phyloP scores from a whole-genome alignment of 441 rosid species.

The Populus hybrid region DNA sequence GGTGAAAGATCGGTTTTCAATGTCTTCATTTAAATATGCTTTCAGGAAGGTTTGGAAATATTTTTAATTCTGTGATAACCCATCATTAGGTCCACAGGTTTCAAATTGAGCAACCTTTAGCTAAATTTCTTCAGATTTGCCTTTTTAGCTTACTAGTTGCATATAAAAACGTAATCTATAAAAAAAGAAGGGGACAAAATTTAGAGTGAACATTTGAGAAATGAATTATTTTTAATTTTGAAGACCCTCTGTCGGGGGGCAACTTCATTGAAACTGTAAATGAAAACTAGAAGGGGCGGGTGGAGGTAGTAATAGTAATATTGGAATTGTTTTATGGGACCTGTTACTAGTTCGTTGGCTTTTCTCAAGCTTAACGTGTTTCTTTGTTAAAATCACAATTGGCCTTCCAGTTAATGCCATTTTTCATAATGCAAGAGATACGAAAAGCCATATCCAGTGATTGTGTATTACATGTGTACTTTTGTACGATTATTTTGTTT shows the following conservation, averaged over 20 bases:
- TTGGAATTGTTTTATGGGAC: background rate
- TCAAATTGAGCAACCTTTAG: background rate
- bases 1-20: background rate
- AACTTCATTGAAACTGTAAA: background rate
- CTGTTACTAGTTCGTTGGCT: background rate
- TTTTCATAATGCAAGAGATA: too few relatives aligned
- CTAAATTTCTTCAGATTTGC: background rate
- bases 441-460: too few relatives aligned
- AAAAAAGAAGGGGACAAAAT: background rate
- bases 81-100: background rate
- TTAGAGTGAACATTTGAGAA: background rate
- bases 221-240: background rate
- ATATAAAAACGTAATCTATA: too few relatives aligned
- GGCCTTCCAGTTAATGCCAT: too few relatives aligned
- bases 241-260: background rate
- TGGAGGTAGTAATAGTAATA: too few relatives aligned
- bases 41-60: background rate
- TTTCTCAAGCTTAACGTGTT: too few relatives aligned
- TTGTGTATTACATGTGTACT: too few relatives aligned
- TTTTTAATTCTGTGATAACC: background rate
- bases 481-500: too few relatives aligned
- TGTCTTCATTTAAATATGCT: background rate
- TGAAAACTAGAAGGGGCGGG: background rate
- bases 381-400: too few relatives aligned
- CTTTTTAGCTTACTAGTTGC: background rate